A percentile compares a stretch with the other conserved stretches of the same genome.
These are phyloP conservation scores for Rhamnella rubrinervis DNA, from an alignment of 331 rosid species.

Conservation along the genomic window DNA sequence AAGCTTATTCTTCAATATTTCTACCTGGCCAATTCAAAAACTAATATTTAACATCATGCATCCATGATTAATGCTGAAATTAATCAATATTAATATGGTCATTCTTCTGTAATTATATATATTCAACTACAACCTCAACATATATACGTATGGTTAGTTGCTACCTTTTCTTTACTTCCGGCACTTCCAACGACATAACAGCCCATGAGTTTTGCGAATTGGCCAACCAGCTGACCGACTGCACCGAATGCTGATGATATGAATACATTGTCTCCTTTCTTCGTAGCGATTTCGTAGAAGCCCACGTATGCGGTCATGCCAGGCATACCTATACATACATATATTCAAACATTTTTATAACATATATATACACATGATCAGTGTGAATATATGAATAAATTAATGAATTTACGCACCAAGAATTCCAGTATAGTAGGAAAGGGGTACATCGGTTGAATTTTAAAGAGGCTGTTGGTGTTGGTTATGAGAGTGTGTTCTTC, in stretches of 20 bases:
- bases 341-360: background rate
- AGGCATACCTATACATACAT: slow-evolving; percentile 42
- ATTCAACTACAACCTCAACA: no score
- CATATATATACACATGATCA: background rate
- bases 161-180: slow-evolving; percentile 53
- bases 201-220: slow-evolving; percentile 48
- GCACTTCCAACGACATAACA: slow-evolving; percentile 69
- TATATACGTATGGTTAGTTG: no score
- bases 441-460: slow-evolving; percentile 32
- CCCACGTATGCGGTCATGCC: slow-evolving; percentile 59
- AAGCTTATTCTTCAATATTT: background rate
- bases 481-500: slow-evolving; percentile 32
- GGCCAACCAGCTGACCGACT: slow-evolving; percentile 64
- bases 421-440: slow-evolving; percentile 35
- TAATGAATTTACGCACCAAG: slow-evolving; percentile 21
- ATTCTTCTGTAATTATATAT: no score
- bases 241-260: slow-evolving; percentile 62
- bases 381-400: background rate
- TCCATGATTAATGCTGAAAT: no score
- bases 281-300: slow-evolving; percentile 46
- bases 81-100: no score
- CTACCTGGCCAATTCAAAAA: background rate
- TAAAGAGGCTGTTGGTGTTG: slow-evolving; percentile 21
- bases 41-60: no score
- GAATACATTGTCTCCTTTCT: slow-evolving; percentile 50